A percentile compares a stretch with the other conserved stretches of the same genome.
phyloP scores from a whole-genome alignment of 352 stramenopile genomes.

The Pythium pectinolyticum region DNA sequence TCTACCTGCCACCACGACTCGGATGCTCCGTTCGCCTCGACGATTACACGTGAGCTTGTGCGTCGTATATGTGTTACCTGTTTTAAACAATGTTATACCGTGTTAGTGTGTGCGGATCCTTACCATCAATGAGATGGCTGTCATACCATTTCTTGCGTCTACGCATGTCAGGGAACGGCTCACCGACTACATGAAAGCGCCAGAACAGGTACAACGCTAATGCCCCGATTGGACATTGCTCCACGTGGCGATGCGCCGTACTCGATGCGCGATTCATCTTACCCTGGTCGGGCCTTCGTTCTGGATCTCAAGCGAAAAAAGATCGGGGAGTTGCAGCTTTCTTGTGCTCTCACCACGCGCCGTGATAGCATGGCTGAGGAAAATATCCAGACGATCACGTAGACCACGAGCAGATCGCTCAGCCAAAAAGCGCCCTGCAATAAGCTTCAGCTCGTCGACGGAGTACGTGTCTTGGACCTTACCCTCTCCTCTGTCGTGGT shows the following conservation, averaged over 20 bases:
- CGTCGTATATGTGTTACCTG: conserved; percentile 12
- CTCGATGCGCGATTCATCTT: conserved; percentile 14
- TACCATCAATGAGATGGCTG: neutral
- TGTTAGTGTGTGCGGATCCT: neutral
- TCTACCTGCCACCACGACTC: conserved; percentile 10
- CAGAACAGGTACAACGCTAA: neutral
- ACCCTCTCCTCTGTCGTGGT: neutral
- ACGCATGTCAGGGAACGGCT: neutral
- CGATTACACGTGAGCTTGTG: conserved; percentile 10
- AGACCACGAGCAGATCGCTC: neutral
- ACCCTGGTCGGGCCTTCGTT: conserved; percentile 12
- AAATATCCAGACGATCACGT: neutral
- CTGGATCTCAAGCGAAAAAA: conserved; percentile 6
- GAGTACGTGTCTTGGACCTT: neutral
- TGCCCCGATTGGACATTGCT: conserved; percentile 6
- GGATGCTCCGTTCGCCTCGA: neutral
- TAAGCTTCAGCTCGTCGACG: neutral
- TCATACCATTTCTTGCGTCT: neutral
- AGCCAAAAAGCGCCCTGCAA: neutral
- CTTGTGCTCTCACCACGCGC: conserved; percentile 2
- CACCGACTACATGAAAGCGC: neutral
- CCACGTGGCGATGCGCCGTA: conserved; percentile 6
- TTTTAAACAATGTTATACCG: neutral
- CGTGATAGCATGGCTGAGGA: conserved; percentile 1
- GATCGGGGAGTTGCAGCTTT: conserved; percentile 10